Evolutionary conservation across 306 rosid genomes (phyloP), one percentile per base, ranked within the genome.

Genomic region (Oxytropis ochrocephala): DNA sequence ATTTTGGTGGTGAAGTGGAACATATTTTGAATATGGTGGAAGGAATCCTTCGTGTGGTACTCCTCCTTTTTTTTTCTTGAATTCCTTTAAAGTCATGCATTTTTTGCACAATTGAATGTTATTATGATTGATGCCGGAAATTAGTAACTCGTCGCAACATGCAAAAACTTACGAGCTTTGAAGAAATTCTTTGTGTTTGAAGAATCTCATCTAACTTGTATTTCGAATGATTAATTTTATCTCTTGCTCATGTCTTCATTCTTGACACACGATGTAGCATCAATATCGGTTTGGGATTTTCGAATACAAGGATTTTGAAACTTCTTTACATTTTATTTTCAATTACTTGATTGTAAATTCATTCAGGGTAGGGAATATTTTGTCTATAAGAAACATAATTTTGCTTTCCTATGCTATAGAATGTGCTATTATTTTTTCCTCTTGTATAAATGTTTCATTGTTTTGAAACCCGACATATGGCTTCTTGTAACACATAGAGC

Each of bases 21-120:
- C n/a, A n/a, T 30, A 85, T 94, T 58, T 85, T 94, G 64, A 94
- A 94, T 82, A 94, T 94, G 98, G 98, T 94, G 84, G 98, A 94
- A 85, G 98, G 98, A 82, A 82, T 94, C 82, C 96, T 94, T 76
- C 73, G 90, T 72, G 98, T 94, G 98, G 98, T 88, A 89, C 16
- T 51, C 11, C 67, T 44, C 64, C 63, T 74, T 35, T 57, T 56
- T 63, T 55, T 64, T 49, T 35, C 41, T n/a, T n/a, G n/a, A 8
- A 64, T 69, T 70, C 17, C 70, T 58, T 47, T 33, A 48, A 16
- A 42, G 50, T 46, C 29, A 48, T 72, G 69, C 69, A 55, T 60
- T 70, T 66, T 62, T 60, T 70, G 64, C 53, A 47, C 42, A 6
- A 32, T 63, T 70, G 73, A 29, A 29, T 14, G 8, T n/a, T n/a